Conservation (phyloP, 139 green algal genomes). For the Haematococcus lacustris region DNA sequence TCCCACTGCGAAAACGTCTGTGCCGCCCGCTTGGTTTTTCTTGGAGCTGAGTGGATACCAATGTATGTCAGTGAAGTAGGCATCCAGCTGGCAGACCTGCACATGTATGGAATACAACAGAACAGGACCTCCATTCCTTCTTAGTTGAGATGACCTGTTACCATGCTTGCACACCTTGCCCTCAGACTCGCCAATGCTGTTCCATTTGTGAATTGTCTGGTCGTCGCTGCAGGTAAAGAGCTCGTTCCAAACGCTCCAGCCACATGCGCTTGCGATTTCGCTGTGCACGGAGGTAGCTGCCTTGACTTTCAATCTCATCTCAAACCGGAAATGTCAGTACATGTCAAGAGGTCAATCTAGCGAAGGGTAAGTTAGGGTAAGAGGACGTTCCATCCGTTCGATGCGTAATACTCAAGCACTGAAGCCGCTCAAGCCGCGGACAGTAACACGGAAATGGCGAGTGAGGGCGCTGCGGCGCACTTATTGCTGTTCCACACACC, state of each 20-base stretch:
- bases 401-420: too few species aligned
- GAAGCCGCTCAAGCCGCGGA: too few species aligned
- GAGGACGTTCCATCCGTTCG: too few species aligned
- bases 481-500: too few species aligned
- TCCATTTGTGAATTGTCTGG: constrained; percentile 55
- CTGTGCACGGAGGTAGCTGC: constrained; percentile 26
- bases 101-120: background rate
- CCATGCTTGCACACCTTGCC: constrained; percentile 33
- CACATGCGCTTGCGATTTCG: constrained; percentile 38
- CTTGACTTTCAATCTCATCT: constrained; percentile 14
- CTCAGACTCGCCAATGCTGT: constrained; percentile 37
- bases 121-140: background rate
- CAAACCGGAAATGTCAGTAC: too few species aligned
- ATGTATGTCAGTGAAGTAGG: constrained; percentile 55
- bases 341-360: too few species aligned
- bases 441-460: too few species aligned
- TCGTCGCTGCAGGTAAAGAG: constrained; percentile 54
- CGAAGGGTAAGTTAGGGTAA: too few species aligned
- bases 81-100: constrained; percentile 52
- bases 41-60: constrained; percentile 47
- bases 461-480: too few species aligned
- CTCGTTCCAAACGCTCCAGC: constrained; percentile 47
- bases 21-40: constrained; percentile 35
- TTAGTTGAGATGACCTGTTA: background rate
- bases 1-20: constrained; percentile 50